Conservation (phyloP, 495 filamentous ascomycete genomes). For the Penicillium canescens region DNA sequence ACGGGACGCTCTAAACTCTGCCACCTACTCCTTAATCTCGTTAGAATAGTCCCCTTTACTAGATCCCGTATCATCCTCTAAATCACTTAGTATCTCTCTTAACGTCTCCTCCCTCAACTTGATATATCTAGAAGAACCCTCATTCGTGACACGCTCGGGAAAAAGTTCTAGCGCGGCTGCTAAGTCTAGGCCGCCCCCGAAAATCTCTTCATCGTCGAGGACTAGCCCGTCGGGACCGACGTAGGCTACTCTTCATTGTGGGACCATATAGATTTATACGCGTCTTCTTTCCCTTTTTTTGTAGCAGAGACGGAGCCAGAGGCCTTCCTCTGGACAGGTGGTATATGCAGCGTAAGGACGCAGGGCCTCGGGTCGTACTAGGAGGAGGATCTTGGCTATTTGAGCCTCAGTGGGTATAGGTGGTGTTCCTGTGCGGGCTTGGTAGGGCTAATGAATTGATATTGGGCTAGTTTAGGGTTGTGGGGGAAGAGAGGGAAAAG, state of each 20-base stretch:
- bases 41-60: not conserved
- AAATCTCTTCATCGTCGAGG: slow-evolving; percentile 5
- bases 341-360: not conserved
- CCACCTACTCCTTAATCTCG: not conserved
- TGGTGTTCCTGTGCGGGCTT: not conserved
- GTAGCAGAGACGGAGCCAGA: slow-evolving; percentile 7
- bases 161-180: slow-evolving; percentile 4
- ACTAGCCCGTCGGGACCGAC: not conserved
- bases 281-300: slow-evolving; percentile 1
- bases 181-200: not conserved
- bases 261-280: not conserved
- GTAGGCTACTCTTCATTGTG: not conserved
- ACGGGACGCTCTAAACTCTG: not conserved
- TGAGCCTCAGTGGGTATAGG: slow-evolving; percentile 1
- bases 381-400: slow-evolving; percentile 4
- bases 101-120: too few relatives aligned
- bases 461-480: not conserved
- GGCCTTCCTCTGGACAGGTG: not conserved
- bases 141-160: slow-evolving; percentile 10
- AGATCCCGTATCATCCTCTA: slow-evolving; percentile 1
- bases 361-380: not conserved
- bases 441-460: slow-evolving; percentile 4
- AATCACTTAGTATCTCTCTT: too few relatives aligned
- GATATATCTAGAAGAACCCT: too few relatives aligned
- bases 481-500: not conserved